These are phyloP conservation scores for Cryphonectria japonica DNA, from an alignment of 2,329 filamentous ascomycete species.

Conservation along the genomic window DNA sequence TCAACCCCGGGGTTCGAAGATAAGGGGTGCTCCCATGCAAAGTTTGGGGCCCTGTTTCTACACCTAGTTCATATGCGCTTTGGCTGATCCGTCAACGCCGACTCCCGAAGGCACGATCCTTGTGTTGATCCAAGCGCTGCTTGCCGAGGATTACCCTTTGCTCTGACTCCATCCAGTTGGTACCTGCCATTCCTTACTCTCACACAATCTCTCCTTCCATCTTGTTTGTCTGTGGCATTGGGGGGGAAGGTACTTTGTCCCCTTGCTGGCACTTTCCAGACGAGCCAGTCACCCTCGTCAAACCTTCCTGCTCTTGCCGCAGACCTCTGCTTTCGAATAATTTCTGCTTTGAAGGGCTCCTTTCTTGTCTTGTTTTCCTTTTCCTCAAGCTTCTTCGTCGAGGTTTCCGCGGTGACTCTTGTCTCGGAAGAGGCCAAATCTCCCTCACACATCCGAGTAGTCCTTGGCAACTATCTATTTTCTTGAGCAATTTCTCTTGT, in stretches of 20 bases:
- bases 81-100: conserved; percentile 24
- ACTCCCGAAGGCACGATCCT: conserved; percentile 25
- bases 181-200: background rate
- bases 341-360: background rate
- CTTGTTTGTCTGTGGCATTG: background rate
- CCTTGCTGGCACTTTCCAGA: background rate
- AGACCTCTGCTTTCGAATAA: background rate
- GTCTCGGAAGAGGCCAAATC: background rate
- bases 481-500: background rate
- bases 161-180: conserved; percentile 16
- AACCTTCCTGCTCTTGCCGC: background rate
- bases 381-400: background rate
- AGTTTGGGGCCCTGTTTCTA: conserved; percentile 13
- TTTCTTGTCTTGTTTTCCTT: background rate
- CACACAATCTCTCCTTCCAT: background rate
- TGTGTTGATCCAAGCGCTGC: conserved; percentile 23
- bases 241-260: background rate
- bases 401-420: background rate
- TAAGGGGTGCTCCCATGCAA: background rate
- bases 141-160: conserved; percentile 23
- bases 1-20: background rate
- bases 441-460: background rate
- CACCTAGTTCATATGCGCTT: conserved; percentile 16
- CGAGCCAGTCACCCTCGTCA: background rate
- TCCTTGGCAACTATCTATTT: background rate